A percentile compares a stretch with the other conserved stretches of the same genome.
phyloP scores from a whole-genome alignment of 106 monocot species.

The Triglochin maritima region DNA sequence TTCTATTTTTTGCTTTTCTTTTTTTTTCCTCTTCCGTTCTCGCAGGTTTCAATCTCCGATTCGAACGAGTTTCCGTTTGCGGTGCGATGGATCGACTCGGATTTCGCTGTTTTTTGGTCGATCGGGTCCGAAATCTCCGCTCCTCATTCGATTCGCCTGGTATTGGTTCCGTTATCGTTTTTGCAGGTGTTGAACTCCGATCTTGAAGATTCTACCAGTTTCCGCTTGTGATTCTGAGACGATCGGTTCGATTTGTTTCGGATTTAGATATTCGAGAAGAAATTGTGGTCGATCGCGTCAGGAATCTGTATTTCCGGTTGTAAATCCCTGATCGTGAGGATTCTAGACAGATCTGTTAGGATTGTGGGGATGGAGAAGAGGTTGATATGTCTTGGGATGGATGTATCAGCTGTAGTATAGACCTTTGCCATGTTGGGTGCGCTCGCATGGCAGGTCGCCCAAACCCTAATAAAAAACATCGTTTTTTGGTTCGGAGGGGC shows the following conservation, averaged over 20 bases:
- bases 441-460: conserved; percentile 4
- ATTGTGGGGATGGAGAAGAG: neutral
- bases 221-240: neutral
- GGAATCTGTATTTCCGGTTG: neutral
- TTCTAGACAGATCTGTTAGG: neutral
- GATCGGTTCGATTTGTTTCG: neutral
- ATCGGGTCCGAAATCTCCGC: neutral
- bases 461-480: neutral
- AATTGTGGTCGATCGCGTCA: neutral
- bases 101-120: neutral
- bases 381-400: neutral
- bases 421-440: conserved; percentile 6
- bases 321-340: neutral
- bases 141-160: neutral
- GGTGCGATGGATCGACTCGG: too few species aligned
- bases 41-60: neutral
- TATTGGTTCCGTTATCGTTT: neutral
- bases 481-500: neutral
- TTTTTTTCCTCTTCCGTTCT: neutral
- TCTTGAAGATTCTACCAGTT: too few species aligned
- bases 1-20: neutral
- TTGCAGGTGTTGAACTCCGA: too few species aligned
- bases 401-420: neutral
- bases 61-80: too few species aligned
- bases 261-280: neutral